Conservation (phyloP, 805 yeast genomes). For the Kuraishia floccosa region DNA sequence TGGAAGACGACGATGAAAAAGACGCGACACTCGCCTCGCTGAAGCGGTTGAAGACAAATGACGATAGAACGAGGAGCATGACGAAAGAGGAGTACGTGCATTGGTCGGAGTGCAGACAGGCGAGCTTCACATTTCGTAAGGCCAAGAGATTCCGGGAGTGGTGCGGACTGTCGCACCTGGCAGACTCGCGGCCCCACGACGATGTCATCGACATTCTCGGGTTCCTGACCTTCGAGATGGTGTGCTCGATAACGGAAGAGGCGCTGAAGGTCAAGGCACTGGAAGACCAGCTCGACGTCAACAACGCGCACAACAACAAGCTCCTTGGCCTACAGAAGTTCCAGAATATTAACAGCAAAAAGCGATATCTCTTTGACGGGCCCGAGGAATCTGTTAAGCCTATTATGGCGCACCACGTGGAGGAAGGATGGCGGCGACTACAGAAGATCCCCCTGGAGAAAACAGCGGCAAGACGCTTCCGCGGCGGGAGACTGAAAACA, state of each 20-base stretch:
- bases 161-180: slow-evolving; percentile 78
- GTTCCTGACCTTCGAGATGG: slow-evolving; percentile 91
- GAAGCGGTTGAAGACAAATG: slow-evolving; percentile 83
- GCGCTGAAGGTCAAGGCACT: slow-evolving; percentile 62
- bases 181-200: slow-evolving; percentile 89
- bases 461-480: slow-evolving; percentile 57
- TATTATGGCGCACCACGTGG: slow-evolving; percentile 66
- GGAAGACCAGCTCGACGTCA: slow-evolving; percentile 22
- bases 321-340: neutral
- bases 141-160: slow-evolving; percentile 93
- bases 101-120: slow-evolving; percentile 98
- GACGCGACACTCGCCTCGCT: slow-evolving; percentile 85
- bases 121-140: slow-evolving; percentile 90
- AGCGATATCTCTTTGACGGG: slow-evolving; percentile 65
- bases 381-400: slow-evolving; percentile 82
- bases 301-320: neutral
- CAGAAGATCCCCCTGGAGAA: slow-evolving; percentile 49
- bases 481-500: slow-evolving; percentile 25
- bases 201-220: slow-evolving; percentile 95
- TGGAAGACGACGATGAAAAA: slow-evolving; percentile 77
- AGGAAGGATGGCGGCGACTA: slow-evolving; percentile 80
- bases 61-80: slow-evolving; percentile 88
- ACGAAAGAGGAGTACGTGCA: slow-evolving; percentile 96
- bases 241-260: slow-evolving; percentile 86
- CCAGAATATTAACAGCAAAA: slow-evolving; percentile 11